A percentile compares a stretch with the other conserved stretches of the same genome.
These are phyloP conservation scores for Galerina sulciceps DNA, from an alignment of 768 basidiomycete species.

Conservation along the genomic window DNA sequence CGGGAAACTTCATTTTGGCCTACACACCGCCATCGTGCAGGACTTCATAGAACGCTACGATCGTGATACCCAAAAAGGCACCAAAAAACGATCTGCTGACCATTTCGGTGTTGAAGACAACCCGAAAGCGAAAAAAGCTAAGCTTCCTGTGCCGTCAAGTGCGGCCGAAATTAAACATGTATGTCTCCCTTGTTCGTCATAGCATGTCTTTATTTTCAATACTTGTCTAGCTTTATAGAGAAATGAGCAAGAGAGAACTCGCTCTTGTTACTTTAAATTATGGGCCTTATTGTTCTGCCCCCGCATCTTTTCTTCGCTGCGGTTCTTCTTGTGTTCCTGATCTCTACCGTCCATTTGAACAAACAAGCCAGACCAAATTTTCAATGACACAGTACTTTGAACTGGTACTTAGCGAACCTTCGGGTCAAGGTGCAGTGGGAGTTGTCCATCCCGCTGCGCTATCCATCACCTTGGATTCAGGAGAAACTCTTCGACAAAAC, in stretches of 20 bases:
- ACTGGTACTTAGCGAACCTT: not conserved
- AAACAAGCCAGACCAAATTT: not conserved
- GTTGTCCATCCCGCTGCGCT: conserved; percentile 10
- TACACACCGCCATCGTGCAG: conserved; percentile 11
- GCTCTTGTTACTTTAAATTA: not conserved
- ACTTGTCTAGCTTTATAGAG: not conserved
- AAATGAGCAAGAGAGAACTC: not conserved
- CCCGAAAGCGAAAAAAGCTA: not conserved
- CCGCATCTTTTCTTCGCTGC: not conserved
- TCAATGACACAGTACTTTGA: not conserved
- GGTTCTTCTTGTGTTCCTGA: not conserved
- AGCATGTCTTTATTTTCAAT: not conserved
- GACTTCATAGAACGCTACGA: conserved; percentile 1
- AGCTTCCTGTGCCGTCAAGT: not conserved
- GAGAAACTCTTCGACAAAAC: not conserved
- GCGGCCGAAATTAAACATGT: not conserved
- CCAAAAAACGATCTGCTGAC: not conserved
- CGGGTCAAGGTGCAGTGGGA: conserved; percentile 13
- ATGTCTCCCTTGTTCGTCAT: not conserved
- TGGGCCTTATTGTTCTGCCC: not conserved
- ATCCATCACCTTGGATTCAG: not conserved
- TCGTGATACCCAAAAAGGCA: not conserved
- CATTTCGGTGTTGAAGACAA: not conserved
- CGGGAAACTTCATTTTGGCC: conserved; percentile 15
- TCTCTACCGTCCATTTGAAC: no score